phyloP scores from a whole-genome alignment of 116 monocot species.

The Iris pallida region DNA sequence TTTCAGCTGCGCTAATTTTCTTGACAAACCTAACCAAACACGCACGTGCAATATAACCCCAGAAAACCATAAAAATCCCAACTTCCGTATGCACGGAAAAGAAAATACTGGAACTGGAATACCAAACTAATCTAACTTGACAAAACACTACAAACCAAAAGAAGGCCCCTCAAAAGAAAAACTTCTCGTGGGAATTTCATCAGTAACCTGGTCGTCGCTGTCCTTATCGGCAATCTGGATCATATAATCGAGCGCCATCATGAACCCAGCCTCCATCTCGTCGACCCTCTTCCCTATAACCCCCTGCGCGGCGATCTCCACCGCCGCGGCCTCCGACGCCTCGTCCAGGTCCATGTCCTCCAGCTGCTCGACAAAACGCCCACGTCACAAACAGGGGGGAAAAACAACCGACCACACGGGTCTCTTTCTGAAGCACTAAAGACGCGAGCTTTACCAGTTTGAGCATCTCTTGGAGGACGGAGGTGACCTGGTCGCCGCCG shows the following conservation, averaged over 20 bases:
- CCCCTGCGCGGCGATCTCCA: conserved; percentile 86
- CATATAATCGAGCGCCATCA: conserved; percentile 95
- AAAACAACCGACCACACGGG: neutral
- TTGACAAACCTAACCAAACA: no score
- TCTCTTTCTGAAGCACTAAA: neutral
- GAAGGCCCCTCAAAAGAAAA: neutral
- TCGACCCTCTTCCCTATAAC: conserved; percentile 95
- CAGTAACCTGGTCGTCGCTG: conserved; percentile 63
- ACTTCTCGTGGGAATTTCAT: conserved; percentile 1
- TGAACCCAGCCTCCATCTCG: conserved; percentile 97
- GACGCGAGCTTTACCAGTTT: conserved; percentile 44
- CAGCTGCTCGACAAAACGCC: conserved; percentile 33
- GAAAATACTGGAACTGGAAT: no score
- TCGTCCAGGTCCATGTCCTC: conserved; percentile 89
- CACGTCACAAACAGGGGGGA: neutral
- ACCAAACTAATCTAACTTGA: no score
- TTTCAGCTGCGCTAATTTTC: no score
- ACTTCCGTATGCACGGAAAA: no score
- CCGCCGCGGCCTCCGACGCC: conserved; percentile 61
- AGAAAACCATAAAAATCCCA: no score
- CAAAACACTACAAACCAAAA: neutral
- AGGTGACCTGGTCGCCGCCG: conserved; percentile 92
- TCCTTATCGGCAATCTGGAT: conserved; percentile 77
- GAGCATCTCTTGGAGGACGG: conserved; percentile 84
- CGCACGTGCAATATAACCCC: no score